These are phyloP conservation scores for Naganishia onofrii DNA, from an alignment of 768 basidiomycete species.

Conservation along the genomic window DNA sequence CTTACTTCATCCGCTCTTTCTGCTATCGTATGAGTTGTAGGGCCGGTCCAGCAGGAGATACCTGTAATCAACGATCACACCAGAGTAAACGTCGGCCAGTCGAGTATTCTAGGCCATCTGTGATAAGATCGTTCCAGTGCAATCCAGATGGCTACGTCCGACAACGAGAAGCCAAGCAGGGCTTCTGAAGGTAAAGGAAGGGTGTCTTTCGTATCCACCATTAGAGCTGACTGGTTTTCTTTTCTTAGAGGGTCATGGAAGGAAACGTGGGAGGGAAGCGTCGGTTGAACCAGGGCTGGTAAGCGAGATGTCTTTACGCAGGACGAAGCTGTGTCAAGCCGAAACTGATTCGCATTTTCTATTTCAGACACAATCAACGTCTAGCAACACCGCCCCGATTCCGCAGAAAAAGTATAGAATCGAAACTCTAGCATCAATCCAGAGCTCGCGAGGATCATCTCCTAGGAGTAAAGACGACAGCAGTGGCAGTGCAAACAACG, in stretches of 20 bases:
- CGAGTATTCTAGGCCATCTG: neutral
- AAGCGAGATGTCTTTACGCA: neutral
- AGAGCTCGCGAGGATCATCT: neutral
- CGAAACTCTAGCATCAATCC: constrained; percentile 2
- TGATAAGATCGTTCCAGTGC: neutral
- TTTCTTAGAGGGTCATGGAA: constrained; percentile 1
- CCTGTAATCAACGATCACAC: too few species aligned
- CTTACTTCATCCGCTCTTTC: too few species aligned
- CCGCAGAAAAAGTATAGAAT: constrained; percentile 26
- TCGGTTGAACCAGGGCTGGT: constrained; percentile 19
- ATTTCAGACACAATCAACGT: neutral
- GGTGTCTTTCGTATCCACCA: neutral
- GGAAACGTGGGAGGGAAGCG: constrained; percentile 20
- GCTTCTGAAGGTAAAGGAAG: constrained; percentile 14
- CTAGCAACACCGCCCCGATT: neutral
- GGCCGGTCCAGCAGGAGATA: too few species aligned
- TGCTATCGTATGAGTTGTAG: too few species aligned
- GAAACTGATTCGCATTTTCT: neutral
- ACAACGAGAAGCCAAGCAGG: constrained; percentile 6
- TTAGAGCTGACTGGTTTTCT: neutral
- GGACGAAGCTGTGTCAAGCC: neutral
- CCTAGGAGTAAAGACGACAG: constrained; percentile 11
- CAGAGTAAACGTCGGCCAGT: too few species aligned
- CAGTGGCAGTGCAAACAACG: neutral
- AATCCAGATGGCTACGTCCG: constrained; percentile 20